Evolutionary conservation across 2,329 filamentous ascomycete species (phyloP).

Genomic region (Clonostachys byssicola): DNA sequence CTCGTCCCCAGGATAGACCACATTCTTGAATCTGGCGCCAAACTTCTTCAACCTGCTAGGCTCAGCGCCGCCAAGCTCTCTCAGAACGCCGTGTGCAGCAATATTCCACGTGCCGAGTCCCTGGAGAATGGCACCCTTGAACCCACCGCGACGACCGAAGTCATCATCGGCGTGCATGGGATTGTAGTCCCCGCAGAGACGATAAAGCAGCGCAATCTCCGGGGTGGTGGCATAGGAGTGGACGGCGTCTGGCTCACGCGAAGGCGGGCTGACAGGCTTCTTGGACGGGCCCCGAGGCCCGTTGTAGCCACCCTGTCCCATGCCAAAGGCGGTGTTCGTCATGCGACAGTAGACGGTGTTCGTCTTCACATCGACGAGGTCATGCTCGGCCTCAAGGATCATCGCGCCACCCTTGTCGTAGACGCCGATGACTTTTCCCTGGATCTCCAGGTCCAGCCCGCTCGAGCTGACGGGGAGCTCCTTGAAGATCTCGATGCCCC

Average conservation of each 20-base stretch:
- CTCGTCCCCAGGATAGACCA: constrained; percentile 40
- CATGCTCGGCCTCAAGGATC: constrained; percentile 33
- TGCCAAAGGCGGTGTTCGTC: constrained; percentile 32
- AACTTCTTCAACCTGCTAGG: constrained; percentile 32
- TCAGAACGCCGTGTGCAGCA: constrained; percentile 34
- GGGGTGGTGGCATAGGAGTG: constrained; percentile 28
- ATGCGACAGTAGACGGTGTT: constrained; percentile 29
- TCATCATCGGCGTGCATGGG: constrained; percentile 38
- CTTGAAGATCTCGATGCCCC: constrained; percentile 28
- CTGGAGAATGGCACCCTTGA: constrained; percentile 39
- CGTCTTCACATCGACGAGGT: constrained; percentile 30
- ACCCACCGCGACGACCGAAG: constrained; percentile 34
- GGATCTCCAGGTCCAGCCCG: constrained; percentile 31
- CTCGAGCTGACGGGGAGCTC: constrained; percentile 26
- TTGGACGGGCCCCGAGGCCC: constrained; percentile 33
- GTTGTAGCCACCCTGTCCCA: constrained; percentile 38
- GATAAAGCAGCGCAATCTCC: constrained; percentile 33
- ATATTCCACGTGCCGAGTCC: constrained; percentile 43
- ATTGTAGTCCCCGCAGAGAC: constrained; percentile 44
- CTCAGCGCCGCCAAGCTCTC: constrained; percentile 31
- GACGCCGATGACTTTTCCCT: constrained; percentile 31
- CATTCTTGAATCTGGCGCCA: constrained; percentile 36
- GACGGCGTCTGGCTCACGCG: constrained; percentile 27
- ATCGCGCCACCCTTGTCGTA: constrained; percentile 39
- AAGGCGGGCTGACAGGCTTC: constrained; percentile 18